These are phyloP conservation scores for Aaosphaeria pasadenensis DNA, from an alignment of 2,329 filamentous ascomycete genomes.

Conservation along the genomic window DNA sequence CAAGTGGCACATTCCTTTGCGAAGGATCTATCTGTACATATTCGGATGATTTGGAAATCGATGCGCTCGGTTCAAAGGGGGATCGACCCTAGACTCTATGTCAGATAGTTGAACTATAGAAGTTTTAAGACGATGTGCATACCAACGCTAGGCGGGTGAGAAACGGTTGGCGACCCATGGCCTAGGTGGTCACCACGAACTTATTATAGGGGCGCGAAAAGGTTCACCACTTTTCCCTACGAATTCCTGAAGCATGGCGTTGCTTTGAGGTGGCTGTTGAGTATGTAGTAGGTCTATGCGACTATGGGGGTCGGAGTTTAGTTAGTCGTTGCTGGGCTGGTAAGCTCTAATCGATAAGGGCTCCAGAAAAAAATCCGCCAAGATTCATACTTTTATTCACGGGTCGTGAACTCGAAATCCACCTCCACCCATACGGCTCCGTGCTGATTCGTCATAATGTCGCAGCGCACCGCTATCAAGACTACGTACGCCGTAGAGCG, in stretches of 20 bases:
- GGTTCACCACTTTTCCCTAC: no score
- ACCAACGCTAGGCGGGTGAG: constrained; percentile 38
- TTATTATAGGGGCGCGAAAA: not conserved
- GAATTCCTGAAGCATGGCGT: no score
- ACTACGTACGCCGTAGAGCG: constrained; percentile 85
- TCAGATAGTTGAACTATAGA: constrained; percentile 8
- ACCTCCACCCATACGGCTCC: constrained; percentile 7
- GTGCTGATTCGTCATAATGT: constrained; percentile 36
- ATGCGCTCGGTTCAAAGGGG: constrained; percentile 35
- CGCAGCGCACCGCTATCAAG: constrained; percentile 61
- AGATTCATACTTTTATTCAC: constrained; percentile 14
- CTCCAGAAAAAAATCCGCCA: constrained; percentile 21
- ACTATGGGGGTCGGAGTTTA: no score
- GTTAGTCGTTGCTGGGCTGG: not conserved
- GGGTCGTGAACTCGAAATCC: not conserved
- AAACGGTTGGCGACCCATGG: constrained; percentile 37
- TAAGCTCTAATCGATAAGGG: constrained; percentile 1
- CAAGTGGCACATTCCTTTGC: constrained; percentile 19
- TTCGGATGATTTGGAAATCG: constrained; percentile 16
- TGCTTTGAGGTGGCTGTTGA: no score
- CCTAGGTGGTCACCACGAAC: constrained; percentile 5
- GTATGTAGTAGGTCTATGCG: no score
- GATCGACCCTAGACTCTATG: constrained; percentile 36
- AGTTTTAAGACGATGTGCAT: constrained; percentile 5
- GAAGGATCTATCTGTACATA: constrained; percentile 26